Conservation (phyloP, 192 early-diverging fungal genomes). For the Gonapodya sp. region DNA sequence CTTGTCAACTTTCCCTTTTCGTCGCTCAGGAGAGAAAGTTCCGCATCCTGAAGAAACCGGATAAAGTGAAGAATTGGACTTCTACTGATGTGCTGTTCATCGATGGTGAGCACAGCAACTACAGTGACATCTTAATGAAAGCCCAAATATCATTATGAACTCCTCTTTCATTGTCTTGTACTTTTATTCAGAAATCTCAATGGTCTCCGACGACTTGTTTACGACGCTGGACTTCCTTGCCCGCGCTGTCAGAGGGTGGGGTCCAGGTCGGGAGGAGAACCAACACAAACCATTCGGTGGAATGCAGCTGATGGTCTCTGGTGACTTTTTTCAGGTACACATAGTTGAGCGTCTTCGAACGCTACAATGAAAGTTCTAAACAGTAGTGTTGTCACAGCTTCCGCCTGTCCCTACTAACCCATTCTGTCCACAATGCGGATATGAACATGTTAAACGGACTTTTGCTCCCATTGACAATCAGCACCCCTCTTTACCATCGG, state of each 20-base stretch:
- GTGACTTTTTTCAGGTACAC: slow-evolving; percentile 5
- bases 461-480: not conserved
- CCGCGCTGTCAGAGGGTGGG: not conserved
- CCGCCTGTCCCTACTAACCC: not conserved
- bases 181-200: not conserved
- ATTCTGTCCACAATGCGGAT: not conserved
- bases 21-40: not conserved
- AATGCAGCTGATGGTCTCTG: not conserved
- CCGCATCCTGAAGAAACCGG: not conserved
- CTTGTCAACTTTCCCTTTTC: not conserved
- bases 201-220: not conserved
- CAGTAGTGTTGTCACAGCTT: not conserved
- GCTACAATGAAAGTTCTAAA: not conserved
- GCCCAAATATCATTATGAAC: not conserved
- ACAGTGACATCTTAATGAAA: not conserved
- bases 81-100: not conserved
- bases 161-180: not conserved
- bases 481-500: too few species aligned
- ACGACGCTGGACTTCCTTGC: not conserved
- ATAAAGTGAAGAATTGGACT: not conserved
- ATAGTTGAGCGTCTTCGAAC: not conserved
- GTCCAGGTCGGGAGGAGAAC: not conserved
- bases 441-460: not conserved
- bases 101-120: not conserved
- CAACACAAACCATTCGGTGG: slow-evolving; percentile 1